These are phyloP conservation scores for Gnaphalium uliginosum DNA, from an alignment of 129 eudicot genomes.

Conservation along the genomic window DNA sequence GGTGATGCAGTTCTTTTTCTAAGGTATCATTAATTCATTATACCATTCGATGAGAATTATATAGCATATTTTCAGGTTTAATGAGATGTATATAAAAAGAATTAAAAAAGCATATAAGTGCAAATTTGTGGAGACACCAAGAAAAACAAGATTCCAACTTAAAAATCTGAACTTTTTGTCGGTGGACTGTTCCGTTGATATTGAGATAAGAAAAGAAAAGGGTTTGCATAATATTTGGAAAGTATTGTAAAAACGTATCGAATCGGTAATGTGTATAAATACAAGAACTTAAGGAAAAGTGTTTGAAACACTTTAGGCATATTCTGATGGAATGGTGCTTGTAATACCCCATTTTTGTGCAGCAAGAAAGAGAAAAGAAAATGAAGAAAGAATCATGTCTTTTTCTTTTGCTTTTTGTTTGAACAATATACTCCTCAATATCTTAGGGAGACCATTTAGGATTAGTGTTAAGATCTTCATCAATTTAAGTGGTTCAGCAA, in stretches of 20 bases:
- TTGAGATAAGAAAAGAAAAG: slow-evolving; percentile 13
- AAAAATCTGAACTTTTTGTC: slow-evolving; percentile 16
- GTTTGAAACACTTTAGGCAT: slow-evolving; percentile 33
- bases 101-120: slow-evolving; percentile 7
- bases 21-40: slow-evolving; percentile 64
- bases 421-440: not conserved
- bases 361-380: slow-evolving; percentile 20
- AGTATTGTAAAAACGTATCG: slow-evolving; percentile 7
- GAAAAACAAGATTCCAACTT: slow-evolving; percentile 30
- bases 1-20: slow-evolving; percentile 99
- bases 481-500: not conserved
- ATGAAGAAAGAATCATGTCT: slow-evolving; percentile 33
- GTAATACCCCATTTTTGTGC: slow-evolving; percentile 10
- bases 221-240: not conserved
- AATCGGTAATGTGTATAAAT: slow-evolving; percentile 26
- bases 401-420: slow-evolving; percentile 30
- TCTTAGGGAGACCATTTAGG: not conserved
- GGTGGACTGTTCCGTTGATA: slow-evolving; percentile 23
- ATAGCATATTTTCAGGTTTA: slow-evolving; percentile 22
- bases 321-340: slow-evolving; percentile 33
- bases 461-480: not conserved
- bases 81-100: not conserved
- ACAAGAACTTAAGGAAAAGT: slow-evolving; percentile 29
- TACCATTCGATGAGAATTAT: slow-evolving; percentile 9
- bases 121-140: slow-evolving; percentile 26